A percentile compares a stretch with the other conserved stretches of the same genome.
These are phyloP conservation scores for Cercospora sp. DNA, from an alignment of 2,329 filamentous ascomycete species.

Conservation along the genomic window DNA sequence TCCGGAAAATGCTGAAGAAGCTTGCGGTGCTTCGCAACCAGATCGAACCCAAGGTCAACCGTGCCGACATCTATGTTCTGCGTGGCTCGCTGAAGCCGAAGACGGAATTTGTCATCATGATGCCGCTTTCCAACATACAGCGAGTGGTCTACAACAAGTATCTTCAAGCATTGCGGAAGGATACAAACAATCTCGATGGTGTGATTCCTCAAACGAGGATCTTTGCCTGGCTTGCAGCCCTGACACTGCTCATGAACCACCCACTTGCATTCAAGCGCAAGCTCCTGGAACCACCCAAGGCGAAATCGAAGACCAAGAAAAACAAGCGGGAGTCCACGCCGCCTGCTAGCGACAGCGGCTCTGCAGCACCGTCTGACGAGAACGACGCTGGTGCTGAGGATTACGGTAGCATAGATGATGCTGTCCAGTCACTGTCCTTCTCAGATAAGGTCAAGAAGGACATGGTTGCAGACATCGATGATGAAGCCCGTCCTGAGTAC, in stretches of 20 bases:
- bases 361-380: conserved; percentile 16
- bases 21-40: conserved; percentile 69
- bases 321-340: conserved; percentile 14
- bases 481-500: too few relatives aligned
- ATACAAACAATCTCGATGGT: conserved; percentile 31
- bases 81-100: conserved; percentile 70
- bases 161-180: conserved; percentile 45
- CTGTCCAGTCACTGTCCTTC: conserved; percentile 40
- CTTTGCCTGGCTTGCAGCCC: conserved; percentile 56
- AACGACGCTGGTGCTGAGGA: conserved; percentile 29
- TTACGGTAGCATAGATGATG: conserved; percentile 30
- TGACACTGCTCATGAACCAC: conserved; percentile 60
- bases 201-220: conserved; percentile 35
- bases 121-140: conserved; percentile 70
- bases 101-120: conserved; percentile 75
- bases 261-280: conserved; percentile 55
- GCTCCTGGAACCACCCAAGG: conserved; percentile 44
- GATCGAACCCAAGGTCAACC: conserved; percentile 75
- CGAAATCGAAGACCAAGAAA: conserved; percentile 12
- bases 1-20: conserved; percentile 62
- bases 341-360: conserved; percentile 19
- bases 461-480: too few relatives aligned
- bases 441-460: conserved; percentile 40
- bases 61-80: conserved; percentile 69
- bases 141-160: conserved; percentile 60